Conservation (phyloP, 805 yeast species). For the Suhomyces tanzawaensis region DNA sequence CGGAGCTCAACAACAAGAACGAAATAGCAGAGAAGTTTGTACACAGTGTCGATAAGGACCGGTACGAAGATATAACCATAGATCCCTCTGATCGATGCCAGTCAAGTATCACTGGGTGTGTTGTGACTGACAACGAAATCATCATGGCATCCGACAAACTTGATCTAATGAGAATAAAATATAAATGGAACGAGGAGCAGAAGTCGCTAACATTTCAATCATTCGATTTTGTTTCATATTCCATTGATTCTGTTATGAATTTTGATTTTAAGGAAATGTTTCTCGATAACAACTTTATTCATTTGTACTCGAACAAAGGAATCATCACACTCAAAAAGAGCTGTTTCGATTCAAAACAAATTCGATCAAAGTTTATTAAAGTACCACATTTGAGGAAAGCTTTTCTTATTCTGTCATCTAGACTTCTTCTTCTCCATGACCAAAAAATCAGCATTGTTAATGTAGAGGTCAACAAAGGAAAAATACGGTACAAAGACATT, state of each 20-base stretch:
- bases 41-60: no score
- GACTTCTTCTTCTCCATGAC: not conserved
- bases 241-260: not conserved
- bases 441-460: slow-evolving; percentile 1
- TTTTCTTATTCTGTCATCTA: slow-evolving; percentile 1
- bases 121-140: not conserved
- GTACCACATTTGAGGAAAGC: not conserved
- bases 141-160: not conserved
- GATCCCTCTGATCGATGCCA: no score
- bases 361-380: not conserved
- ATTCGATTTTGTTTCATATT: not conserved
- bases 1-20: not conserved
- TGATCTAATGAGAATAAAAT: not conserved
- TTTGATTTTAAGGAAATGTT: not conserved
- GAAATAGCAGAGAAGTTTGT: no score
- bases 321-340: not conserved
- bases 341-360: not conserved
- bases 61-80: no score
- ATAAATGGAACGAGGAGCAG: not conserved
- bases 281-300: not conserved
- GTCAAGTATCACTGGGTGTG: not conserved
- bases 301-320: not conserved
- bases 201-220: not conserved
- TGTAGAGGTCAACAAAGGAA: not conserved
- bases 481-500: not conserved